Conservation (phyloP, 2,329 filamentous ascomycete genomes). For the Aspergillus amoenus region DNA sequence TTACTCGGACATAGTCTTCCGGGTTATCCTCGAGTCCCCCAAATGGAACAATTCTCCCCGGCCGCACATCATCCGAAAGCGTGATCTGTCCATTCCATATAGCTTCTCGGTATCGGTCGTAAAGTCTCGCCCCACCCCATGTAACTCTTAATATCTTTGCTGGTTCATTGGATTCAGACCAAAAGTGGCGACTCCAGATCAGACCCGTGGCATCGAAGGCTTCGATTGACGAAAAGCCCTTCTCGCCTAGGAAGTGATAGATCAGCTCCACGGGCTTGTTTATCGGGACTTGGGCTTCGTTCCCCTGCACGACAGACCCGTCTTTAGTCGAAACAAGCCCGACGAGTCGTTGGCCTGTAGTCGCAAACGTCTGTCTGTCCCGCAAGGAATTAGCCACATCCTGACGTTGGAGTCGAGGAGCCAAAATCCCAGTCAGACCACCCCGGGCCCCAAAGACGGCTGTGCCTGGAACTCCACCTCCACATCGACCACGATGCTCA, state of each 20-base stretch:
- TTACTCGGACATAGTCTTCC: background rate
- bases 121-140: background rate
- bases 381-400: background rate
- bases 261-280: background rate
- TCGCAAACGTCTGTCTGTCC: background rate
- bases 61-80: background rate
- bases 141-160: background rate
- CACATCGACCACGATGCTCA: background rate
- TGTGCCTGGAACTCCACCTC: background rate
- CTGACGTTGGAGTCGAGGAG: background rate
- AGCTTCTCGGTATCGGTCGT: background rate
- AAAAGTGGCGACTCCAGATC: background rate
- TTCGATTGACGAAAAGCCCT: background rate
- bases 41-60: background rate
- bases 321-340: background rate
- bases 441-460: background rate
- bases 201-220: background rate
- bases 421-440: background rate
- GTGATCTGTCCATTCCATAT: background rate
- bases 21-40: background rate
- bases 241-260: background rate
- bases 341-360: background rate
- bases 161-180: background rate
- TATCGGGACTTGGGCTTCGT: background rate
- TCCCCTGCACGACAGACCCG: background rate